Evolutionary conservation across 2,329 filamentous ascomycete species (phyloP).

Genomic region (Fusarium sp.): DNA sequence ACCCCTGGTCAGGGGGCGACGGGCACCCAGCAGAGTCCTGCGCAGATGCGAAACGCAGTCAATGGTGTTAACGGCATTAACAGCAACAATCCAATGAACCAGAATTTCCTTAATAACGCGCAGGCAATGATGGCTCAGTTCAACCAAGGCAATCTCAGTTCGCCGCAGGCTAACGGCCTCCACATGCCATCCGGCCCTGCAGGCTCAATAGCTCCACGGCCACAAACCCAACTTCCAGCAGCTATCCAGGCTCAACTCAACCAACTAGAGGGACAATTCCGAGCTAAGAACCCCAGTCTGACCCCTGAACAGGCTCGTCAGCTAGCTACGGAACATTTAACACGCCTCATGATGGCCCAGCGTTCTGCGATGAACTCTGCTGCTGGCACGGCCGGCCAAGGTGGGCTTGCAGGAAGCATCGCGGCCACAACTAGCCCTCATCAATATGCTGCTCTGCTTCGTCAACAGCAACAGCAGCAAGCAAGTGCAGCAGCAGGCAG

Average conservation of each 20-base stretch:
- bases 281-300: constrained; percentile 64
- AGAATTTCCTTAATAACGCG: constrained; percentile 64
- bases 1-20: constrained; percentile 49
- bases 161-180: constrained; percentile 60
- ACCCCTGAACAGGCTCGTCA: constrained; percentile 63
- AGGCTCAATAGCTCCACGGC: constrained; percentile 58
- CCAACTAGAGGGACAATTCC: constrained; percentile 65
- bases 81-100: constrained; percentile 59
- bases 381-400: constrained; percentile 61
- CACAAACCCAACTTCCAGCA: constrained; percentile 60
- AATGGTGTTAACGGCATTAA: constrained; percentile 48
- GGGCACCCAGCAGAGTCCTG: constrained; percentile 56
- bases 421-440: constrained; percentile 65
- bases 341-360: constrained; percentile 61
- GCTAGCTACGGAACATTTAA: constrained; percentile 64
- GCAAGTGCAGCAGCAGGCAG: constrained; percentile 50
- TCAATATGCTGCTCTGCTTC: constrained; percentile 69
- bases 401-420: constrained; percentile 63
- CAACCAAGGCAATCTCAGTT: constrained; percentile 56
- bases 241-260: constrained; percentile 62
- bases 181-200: constrained; percentile 61
- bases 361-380: constrained; percentile 68
- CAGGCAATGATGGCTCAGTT: constrained; percentile 66
- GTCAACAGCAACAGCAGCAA: constrained; percentile 67
- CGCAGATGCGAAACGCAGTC: constrained; percentile 55